A percentile compares a stretch with the other conserved stretches of the same genome.
Evolutionary conservation across 208 protist genomes (phyloP).

Genomic region (Acanthamoeba culbertsoni): DNA sequence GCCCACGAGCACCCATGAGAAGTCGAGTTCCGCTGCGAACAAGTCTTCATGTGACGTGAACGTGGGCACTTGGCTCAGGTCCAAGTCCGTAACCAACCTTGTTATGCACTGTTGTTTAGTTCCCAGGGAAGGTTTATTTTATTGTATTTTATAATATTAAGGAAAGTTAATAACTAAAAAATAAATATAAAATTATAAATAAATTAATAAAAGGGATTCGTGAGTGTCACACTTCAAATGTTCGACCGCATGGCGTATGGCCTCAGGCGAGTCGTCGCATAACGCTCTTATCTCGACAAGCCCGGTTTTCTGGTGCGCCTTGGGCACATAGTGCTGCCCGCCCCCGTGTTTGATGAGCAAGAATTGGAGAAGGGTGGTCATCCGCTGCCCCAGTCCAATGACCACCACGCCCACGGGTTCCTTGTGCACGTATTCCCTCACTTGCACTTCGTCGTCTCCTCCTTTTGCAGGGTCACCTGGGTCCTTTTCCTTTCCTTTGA

Average conservation of each 20-base stretch:
- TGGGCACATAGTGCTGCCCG: background rate
- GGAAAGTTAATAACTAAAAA: background rate
- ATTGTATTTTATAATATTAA: background rate
- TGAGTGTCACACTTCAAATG: background rate
- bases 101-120: background rate
- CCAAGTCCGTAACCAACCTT: background rate
- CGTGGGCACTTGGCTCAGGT: background rate
- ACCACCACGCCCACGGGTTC: background rate
- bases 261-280: background rate
- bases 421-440: background rate
- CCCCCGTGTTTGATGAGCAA: background rate
- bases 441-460: background rate
- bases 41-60: slow-evolving; percentile 18
- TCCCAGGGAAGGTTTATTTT: no score
- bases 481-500: no score
- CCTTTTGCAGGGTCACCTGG: background rate
- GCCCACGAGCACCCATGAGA: slow-evolving; percentile 40
- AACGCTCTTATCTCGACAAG: background rate
- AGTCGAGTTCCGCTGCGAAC: background rate
- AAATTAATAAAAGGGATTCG: background rate
- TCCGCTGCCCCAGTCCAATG: background rate
- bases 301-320: background rate
- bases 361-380: background rate
- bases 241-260: background rate
- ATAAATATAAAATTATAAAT: background rate